Evolutionary conservation across 306 rosid genomes (phyloP).

Genomic region (Psophocarpus tetragonolobus): DNA sequence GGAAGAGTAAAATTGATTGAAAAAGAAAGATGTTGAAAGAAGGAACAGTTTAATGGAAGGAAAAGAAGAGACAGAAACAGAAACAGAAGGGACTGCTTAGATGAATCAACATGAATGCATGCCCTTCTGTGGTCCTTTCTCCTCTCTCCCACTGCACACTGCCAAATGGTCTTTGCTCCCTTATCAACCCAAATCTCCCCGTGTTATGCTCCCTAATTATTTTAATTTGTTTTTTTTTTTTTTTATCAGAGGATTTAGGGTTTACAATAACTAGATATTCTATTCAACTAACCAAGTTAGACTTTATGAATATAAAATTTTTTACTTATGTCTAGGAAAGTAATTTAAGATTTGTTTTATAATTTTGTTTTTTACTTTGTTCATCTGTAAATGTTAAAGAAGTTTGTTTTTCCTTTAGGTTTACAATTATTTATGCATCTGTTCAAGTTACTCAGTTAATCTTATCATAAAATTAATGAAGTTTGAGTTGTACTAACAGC

Average conservation of each 20-base stretch:
- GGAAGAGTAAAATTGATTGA: slow-evolving; percentile 26
- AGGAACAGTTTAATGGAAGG: not conserved
- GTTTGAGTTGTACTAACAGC: too few species aligned
- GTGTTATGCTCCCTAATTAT: not conserved
- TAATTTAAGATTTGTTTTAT: not conserved
- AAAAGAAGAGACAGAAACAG: not conserved
- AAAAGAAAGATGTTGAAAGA: slow-evolving; percentile 28
- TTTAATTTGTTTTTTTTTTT: too few species aligned
- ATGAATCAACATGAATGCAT: not conserved
- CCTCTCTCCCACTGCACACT: slow-evolving; percentile 14
- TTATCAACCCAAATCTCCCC: slow-evolving; percentile 11
- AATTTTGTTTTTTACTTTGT: not conserved
- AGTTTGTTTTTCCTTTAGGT: too few species aligned
- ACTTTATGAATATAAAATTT: too few species aligned
- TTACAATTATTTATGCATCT: too few species aligned
- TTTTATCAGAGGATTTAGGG: too few species aligned
- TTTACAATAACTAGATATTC: too few species aligned
- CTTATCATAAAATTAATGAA: too few species aligned
- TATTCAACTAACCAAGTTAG: too few species aligned
- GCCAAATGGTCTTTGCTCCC: not conserved
- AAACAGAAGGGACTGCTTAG: not conserved
- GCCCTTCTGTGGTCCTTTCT: not conserved
- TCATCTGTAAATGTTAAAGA: not conserved
- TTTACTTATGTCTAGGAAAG: not conserved
- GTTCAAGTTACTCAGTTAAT: too few species aligned